Evolutionary conservation across 2,329 filamentous ascomycete genomes (phyloP), one percentile per base, ranked within the genome.

Genomic region (Myotisia sp.): DNA sequence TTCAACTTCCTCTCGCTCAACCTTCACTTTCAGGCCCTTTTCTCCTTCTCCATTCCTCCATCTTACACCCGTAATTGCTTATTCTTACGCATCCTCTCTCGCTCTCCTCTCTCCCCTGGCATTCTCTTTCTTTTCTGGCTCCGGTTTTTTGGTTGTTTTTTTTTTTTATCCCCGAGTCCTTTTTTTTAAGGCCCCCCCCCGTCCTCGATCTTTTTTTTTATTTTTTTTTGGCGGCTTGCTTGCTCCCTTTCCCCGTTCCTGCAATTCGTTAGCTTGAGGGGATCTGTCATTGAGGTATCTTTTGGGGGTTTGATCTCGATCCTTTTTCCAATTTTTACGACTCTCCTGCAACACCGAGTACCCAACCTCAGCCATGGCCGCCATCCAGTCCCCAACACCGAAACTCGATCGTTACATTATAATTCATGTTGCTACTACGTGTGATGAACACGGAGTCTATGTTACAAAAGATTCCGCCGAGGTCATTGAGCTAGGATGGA

Each of bases 381-480:
- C 56, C 53, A 34, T 43, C 45, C 56, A 56, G 51, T 52, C 59
- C 44, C 55, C 67, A 66, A 72, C 74, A 48, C 70, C 76, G 48
- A 79, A 79, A 63, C 74, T 93, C 62, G 90, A 98, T 66, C 82
- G 87, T 59, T 98, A 93, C 64, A 80, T 94, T 46, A 83, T 98
- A 53, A 93, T 95, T 58, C 90, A 98, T 62, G 87, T 95, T 54
- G 90, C 90, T 44, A 98, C 90, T 22, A 98, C 90, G 48, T 98
- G 90, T 64, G 90, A 98, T 60, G 90, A 98, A 61, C 90, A 98
- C 63, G 90, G 90, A 43, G 90, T 98, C 46, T 98, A 98, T 61
- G 90, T 98, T 39, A 98, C 90, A 40, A 95, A 95, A 64, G 90
- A 98, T 63, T 95, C 90, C 39, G 90, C 90, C 42, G 90, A 98